Conservation (phyloP, 768 basidiomycete species). For the Tricholoma terreum region DNA sequence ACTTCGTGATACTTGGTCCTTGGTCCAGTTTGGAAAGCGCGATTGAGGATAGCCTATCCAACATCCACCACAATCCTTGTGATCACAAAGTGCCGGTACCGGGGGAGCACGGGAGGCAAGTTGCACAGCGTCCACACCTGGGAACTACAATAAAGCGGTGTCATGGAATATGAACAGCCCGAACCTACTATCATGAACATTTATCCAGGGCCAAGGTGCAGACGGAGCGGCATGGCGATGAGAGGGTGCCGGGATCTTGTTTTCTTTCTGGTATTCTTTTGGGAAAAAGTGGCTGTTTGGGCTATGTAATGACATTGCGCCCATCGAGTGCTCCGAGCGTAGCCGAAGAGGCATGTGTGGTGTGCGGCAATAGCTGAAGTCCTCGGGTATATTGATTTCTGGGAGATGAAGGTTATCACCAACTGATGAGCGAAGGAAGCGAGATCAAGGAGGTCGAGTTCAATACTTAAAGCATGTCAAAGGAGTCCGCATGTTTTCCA, state of each 20-base stretch:
- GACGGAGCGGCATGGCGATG: slow-evolving; percentile 46
- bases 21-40: slow-evolving; percentile 57
- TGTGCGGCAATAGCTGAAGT: too few species aligned
- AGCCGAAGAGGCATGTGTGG: background rate
- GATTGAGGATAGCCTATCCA: slow-evolving; percentile 44
- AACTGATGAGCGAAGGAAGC: too few species aligned
- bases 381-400: too few species aligned
- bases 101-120: slow-evolving; percentile 30
- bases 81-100: slow-evolving; percentile 36
- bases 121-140: slow-evolving; percentile 34
- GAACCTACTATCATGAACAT: slow-evolving; percentile 35
- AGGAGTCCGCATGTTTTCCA: too few species aligned
- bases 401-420: too few species aligned
- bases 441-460: too few species aligned
- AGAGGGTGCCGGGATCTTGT: slow-evolving; percentile 33
- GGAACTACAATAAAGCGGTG: background rate
- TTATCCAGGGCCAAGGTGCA: slow-evolving; percentile 47
- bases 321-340: too few species aligned
- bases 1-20: slow-evolving; percentile 39
- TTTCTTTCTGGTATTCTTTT: slow-evolving; percentile 1
- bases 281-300: background rate
- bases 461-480: too few species aligned
- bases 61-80: slow-evolving; percentile 34
- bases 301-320: background rate
- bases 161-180: background rate